Evolutionary conservation across 805 yeast genomes (phyloP).

Genomic region (Sugiyamaella lignohabitans): DNA sequence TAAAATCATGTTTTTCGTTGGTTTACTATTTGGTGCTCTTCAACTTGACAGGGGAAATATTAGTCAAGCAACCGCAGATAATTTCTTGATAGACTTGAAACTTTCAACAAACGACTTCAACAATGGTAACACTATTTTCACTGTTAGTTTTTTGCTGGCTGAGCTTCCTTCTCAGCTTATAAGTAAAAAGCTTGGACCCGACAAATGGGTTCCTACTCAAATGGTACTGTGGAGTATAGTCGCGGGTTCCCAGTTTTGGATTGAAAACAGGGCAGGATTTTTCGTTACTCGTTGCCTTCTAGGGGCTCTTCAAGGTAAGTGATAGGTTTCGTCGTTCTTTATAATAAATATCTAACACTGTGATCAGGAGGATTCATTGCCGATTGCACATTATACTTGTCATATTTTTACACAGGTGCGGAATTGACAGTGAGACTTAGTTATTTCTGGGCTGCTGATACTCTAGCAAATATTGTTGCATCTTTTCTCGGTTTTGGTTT

Average conservation of each 20-base stretch:
- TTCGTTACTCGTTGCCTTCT: constrained; percentile 41
- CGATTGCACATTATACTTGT: constrained; percentile 52
- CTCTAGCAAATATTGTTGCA: constrained; percentile 38
- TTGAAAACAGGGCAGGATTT: constrained; percentile 39
- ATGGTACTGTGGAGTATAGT: constrained; percentile 51
- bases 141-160: constrained; percentile 49
- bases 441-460: constrained; percentile 48
- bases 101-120: constrained; percentile 54
- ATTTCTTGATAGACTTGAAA: constrained; percentile 44
- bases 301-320: constrained; percentile 49
- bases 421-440: constrained; percentile 53
- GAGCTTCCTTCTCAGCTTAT: constrained; percentile 65
- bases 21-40: constrained; percentile 51
- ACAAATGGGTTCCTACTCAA: constrained; percentile 57
- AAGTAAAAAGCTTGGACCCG: constrained; percentile 59
- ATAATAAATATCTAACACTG: constrained; percentile 42
- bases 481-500: constrained; percentile 46
- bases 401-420: constrained; percentile 50
- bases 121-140: constrained; percentile 51
- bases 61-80: constrained; percentile 52
- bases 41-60: constrained; percentile 56
- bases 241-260: constrained; percentile 48
- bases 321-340: constrained; percentile 42
- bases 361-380: constrained; percentile 48
- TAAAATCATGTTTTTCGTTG: constrained; percentile 55